These are phyloP conservation scores for Limonomyces culmigenus DNA, from an alignment of 1,284 basidiomycete species.

Conservation along the genomic window DNA sequence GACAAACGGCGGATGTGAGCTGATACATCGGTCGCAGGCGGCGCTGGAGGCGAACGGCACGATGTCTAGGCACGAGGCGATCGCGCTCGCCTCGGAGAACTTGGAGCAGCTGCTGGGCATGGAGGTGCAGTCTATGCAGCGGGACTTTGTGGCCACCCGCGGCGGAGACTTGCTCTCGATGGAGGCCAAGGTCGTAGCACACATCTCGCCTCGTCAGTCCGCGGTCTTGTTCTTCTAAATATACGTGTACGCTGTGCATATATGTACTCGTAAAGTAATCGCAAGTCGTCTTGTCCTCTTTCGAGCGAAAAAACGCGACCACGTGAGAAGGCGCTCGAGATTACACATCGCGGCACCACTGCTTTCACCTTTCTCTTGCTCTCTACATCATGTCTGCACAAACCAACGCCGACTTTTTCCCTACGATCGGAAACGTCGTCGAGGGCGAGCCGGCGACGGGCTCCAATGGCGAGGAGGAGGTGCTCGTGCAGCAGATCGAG, in stretches of 20 bases:
- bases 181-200: slow-evolving; percentile 28
- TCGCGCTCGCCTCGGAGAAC: slow-evolving; percentile 44
- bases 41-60: slow-evolving; percentile 17
- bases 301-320: too few species aligned
- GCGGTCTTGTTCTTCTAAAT: slow-evolving; percentile 10
- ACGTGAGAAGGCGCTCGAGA: too few species aligned
- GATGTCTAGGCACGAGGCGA: slow-evolving; percentile 31
- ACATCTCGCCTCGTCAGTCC: slow-evolving; percentile 18
- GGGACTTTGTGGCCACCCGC: slow-evolving; percentile 28
- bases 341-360: too few species aligned
- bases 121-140: slow-evolving; percentile 7
- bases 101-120: slow-evolving; percentile 37
- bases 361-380: too few species aligned
- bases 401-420: slow-evolving; percentile 28
- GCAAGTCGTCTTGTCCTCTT: too few species aligned
- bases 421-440: slow-evolving; percentile 28
- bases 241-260: too few species aligned
- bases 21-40: slow-evolving; percentile 13
- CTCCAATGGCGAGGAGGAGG: slow-evolving; percentile 36
- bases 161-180: slow-evolving; percentile 16
- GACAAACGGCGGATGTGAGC: not conserved
- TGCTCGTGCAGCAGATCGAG: slow-evolving; percentile 63
- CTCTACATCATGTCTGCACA: too few species aligned
- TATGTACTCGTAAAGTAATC: too few species aligned
- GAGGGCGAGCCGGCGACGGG: slow-evolving; percentile 12